phyloP scores from a whole-genome alignment of 495 filamentous ascomycete genomes.

The Thermochaetoides thermophila region DNA sequence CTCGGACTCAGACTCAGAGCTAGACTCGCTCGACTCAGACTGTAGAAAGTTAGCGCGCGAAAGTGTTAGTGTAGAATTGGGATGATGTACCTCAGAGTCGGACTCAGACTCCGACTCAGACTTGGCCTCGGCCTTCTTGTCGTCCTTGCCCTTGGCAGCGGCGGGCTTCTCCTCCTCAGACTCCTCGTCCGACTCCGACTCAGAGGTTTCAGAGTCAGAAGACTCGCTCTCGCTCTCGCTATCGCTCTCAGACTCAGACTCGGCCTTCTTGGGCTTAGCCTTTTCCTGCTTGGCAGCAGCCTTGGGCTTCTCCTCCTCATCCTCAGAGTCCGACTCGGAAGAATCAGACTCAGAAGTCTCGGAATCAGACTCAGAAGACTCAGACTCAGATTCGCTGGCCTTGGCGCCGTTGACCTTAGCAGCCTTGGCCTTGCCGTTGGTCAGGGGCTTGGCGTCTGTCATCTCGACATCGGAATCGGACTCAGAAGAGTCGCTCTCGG shows the following conservation, averaged over 20 bases:
- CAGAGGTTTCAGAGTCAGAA: conserved; percentile 7
- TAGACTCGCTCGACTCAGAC: conserved; percentile 12
- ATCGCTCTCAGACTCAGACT: conserved; percentile 29
- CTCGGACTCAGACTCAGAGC: conserved; percentile 7
- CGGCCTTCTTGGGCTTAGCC: conserved; percentile 24
- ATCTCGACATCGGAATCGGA: conserved; percentile 33
- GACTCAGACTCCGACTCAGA: conserved; percentile 31
- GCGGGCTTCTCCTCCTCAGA: conserved; percentile 30
- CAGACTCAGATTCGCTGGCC: conserved; percentile 12
- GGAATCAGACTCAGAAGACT: conserved; percentile 14
- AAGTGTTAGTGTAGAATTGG: neutral
- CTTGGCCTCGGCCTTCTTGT: conserved; percentile 23
- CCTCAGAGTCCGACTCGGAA: conserved; percentile 18
- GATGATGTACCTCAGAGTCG: conserved; percentile 24
- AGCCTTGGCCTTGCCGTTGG: conserved; percentile 25
- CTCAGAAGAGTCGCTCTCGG: conserved; percentile 15
- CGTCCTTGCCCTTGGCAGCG: conserved; percentile 24
- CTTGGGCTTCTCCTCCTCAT: conserved; percentile 30
- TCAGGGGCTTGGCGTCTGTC: conserved; percentile 30
- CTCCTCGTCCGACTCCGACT: conserved; percentile 22
- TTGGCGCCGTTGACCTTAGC: conserved; percentile 17
- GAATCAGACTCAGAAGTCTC: conserved; percentile 8
- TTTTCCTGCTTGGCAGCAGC: conserved; percentile 24
- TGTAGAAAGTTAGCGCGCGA: conserved; percentile 6
- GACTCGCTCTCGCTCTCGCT: too few species aligned